Evolutionary conservation across 2,329 filamentous ascomycete genomes (phyloP).

Genomic region (Talaromyces sp.): DNA sequence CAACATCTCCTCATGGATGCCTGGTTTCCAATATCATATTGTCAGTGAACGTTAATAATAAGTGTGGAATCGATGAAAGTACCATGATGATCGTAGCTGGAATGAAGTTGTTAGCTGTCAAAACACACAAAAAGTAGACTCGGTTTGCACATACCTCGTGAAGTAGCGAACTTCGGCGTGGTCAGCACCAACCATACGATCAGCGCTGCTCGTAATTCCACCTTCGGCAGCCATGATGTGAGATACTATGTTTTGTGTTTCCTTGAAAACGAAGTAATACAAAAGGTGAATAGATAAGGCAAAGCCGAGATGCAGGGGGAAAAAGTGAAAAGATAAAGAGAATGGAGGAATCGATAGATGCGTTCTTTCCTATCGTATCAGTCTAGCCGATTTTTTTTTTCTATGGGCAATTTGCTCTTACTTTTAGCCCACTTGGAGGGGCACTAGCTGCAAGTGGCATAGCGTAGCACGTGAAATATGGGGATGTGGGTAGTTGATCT

Average conservation of each 20-base stretch:
- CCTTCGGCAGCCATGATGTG: slow-evolving; percentile 12
- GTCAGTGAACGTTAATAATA: slow-evolving; percentile 17
- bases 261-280: neutral
- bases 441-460: slow-evolving; percentile 6
- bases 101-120: slow-evolving; percentile 19
- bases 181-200: slow-evolving; percentile 61
- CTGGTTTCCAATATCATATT: slow-evolving; percentile 42
- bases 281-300: neutral
- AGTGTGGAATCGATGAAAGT: slow-evolving; percentile 29
- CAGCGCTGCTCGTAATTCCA: slow-evolving; percentile 41
- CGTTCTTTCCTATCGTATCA: slow-evolving; percentile 8
- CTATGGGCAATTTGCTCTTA: neutral
- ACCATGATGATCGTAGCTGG: slow-evolving; percentile 97
- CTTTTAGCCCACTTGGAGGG: slow-evolving; percentile 17
- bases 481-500: neutral
- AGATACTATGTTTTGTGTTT: neutral
- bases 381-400: slow-evolving; percentile 15
- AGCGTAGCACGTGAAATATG: slow-evolving; percentile 25
- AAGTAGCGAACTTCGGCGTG: slow-evolving; percentile 99
- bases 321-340: neutral
- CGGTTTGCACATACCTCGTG: slow-evolving; percentile 67
- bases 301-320: neutral
- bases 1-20: slow-evolving; percentile 98
- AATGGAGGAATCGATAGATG: neutral
- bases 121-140: neutral